A percentile compares a stretch with the other conserved stretches of the same genome.
These are phyloP conservation scores for apple (Malus domestica) DNA, from an alignment of 306 rosid species.

Conservation along the genomic window ASM211411v1 NC_041794.1:32967001-32967500, in stretches of 20 bases:
- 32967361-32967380: constrained; percentile 26
- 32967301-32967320: constrained; percentile 23
- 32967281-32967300: constrained; percentile 13
- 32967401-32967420: not conserved
- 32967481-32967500: constrained; percentile 7
- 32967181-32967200: not conserved
- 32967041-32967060: constrained; percentile 22
- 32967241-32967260: constrained; percentile 1
- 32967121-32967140: not conserved
- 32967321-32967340: constrained; percentile 6
- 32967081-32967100: no score
- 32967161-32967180: not conserved
- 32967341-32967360: constrained; percentile 20
- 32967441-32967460: not conserved
- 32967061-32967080: not conserved
- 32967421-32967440: not conserved
- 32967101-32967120: not conserved
- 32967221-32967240: not conserved
- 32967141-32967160: not conserved
- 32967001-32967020: constrained; percentile 10
- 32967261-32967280: constrained; percentile 30
- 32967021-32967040: constrained; percentile 16
- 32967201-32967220: not conserved
- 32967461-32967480: constrained; percentile 23
- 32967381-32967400: constrained; percentile 25